Conservation (phyloP, 768 basidiomycete genomes). For the Mycena latifolia region DNA sequence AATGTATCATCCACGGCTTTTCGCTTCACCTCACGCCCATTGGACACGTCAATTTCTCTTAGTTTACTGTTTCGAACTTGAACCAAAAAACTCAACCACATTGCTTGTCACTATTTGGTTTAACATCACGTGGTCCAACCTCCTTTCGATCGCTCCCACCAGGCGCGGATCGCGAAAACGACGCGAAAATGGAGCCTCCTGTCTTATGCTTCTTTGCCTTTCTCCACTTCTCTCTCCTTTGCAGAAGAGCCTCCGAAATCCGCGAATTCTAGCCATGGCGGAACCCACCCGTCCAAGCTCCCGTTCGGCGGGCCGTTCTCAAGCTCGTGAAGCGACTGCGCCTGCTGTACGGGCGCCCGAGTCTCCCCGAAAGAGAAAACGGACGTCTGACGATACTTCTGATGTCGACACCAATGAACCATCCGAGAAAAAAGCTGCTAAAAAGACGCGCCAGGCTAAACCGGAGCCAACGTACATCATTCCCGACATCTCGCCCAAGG, state of each 20-base stretch:
- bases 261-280: slow-evolving; percentile 22
- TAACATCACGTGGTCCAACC: too few relatives aligned
- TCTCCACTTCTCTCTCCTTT: background rate
- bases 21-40: too few relatives aligned
- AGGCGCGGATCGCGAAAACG: slow-evolving; percentile 12
- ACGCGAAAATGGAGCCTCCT: slow-evolving; percentile 8
- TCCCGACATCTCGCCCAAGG: slow-evolving; percentile 75
- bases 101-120: too few relatives aligned
- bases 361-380: slow-evolving; percentile 13
- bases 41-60: too few relatives aligned
- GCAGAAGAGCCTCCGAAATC: background rate
- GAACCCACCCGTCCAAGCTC: slow-evolving; percentile 23
- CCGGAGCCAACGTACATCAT: slow-evolving; percentile 70
- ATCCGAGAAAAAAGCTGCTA: background rate
- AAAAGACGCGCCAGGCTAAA: slow-evolving; percentile 45
- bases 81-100: background rate
- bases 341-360: background rate
- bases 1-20: too few relatives aligned
- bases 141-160: too few relatives aligned
- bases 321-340: background rate
- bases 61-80: too few relatives aligned
- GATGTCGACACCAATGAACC: background rate
- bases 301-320: too few relatives aligned
- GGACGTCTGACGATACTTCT: background rate
- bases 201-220: slow-evolving; percentile 13